Evolutionary conservation across 371 early-diverging fungal genomes (phyloP).

Genomic region (Mucor irregularis): DNA sequence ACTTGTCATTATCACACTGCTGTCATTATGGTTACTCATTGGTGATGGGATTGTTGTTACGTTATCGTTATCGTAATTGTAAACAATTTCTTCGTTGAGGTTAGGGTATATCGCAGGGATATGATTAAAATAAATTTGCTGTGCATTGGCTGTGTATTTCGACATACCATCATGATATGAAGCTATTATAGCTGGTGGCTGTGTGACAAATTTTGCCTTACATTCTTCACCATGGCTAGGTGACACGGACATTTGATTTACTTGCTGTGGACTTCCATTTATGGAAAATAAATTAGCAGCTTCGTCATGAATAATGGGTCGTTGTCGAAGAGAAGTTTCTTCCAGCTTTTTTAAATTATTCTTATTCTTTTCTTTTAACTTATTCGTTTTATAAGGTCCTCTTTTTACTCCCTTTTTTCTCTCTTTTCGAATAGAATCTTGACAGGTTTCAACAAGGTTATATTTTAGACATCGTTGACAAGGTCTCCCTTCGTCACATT

Average conservation of each 20-base stretch:
- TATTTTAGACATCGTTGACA: slow-evolving; percentile 60
- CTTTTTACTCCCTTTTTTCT: slow-evolving; percentile 56
- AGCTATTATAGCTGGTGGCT: background rate
- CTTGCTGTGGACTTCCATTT: background rate
- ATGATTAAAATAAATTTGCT: background rate
- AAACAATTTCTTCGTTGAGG: background rate
- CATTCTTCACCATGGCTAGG: background rate
- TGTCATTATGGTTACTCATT: background rate
- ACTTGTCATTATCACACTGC: background rate
- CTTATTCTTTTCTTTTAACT: background rate
- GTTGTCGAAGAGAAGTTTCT: background rate
- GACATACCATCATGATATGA: background rate
- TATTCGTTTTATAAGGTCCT: slow-evolving; percentile 31
- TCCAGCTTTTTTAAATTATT: background rate
- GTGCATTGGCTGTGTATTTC: background rate
- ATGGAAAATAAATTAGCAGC: background rate
- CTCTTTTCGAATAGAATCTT: slow-evolving; percentile 55
- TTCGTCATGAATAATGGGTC: background rate
- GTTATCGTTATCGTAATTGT: background rate
- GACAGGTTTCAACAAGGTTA: slow-evolving; percentile 52
- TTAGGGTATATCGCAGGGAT: background rate
- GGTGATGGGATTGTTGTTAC: background rate
- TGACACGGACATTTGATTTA: background rate
- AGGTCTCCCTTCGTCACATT: slow-evolving; percentile 58
- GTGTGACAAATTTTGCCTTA: background rate